A percentile compares a stretch with the other conserved stretches of the same genome.
These are phyloP conservation scores for Exophiala lecanii-corni DNA, from an alignment of 2,329 filamentous ascomycete species.

Conservation along the genomic window DNA sequence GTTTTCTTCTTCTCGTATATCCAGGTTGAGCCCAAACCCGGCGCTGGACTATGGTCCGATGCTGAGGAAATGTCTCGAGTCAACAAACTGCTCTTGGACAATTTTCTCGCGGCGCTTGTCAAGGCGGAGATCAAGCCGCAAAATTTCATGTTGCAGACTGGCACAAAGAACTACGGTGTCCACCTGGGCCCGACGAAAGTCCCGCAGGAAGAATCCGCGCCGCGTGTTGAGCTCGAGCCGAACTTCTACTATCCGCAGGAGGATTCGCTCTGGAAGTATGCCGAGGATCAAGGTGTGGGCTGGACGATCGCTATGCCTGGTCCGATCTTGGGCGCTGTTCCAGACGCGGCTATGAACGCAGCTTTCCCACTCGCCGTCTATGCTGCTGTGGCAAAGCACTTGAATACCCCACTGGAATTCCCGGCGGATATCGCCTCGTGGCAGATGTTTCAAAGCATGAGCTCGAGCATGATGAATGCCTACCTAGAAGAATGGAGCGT, in stretches of 20 bases:
- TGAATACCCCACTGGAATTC: constrained; percentile 39
- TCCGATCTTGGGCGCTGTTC: constrained; percentile 47
- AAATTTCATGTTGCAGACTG: constrained; percentile 48
- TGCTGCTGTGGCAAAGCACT: constrained; percentile 42
- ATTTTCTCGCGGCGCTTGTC: constrained; percentile 45
- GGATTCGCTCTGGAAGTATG: constrained; percentile 44
- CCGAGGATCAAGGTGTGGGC: constrained; percentile 32
- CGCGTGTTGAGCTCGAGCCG: constrained; percentile 40
- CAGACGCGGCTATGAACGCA: constrained; percentile 48
- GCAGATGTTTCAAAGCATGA: constrained; percentile 40
- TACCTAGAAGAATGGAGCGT: constrained; percentile 49
- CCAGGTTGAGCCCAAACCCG: constrained; percentile 44
- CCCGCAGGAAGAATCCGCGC: constrained; percentile 45
- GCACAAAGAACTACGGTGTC: constrained; percentile 50
- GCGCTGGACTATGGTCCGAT: constrained; percentile 45
- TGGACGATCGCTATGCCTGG: constrained; percentile 45
- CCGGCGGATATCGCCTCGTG: constrained; percentile 42
- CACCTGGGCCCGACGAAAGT: constrained; percentile 43
- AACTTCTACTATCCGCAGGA: constrained; percentile 56
- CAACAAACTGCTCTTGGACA: constrained; percentile 42
- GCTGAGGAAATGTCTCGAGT: constrained; percentile 47
- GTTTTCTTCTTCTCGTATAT: constrained; percentile 54
- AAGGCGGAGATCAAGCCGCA: constrained; percentile 40
- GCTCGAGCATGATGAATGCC: constrained; percentile 44
- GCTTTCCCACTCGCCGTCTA: constrained; percentile 47